Percentiles rank a stretch among this genome's conserved stretches.
Conservation (phyloP, 805 yeast genomes). For the Metschnikowia peoriensis region DNA sequence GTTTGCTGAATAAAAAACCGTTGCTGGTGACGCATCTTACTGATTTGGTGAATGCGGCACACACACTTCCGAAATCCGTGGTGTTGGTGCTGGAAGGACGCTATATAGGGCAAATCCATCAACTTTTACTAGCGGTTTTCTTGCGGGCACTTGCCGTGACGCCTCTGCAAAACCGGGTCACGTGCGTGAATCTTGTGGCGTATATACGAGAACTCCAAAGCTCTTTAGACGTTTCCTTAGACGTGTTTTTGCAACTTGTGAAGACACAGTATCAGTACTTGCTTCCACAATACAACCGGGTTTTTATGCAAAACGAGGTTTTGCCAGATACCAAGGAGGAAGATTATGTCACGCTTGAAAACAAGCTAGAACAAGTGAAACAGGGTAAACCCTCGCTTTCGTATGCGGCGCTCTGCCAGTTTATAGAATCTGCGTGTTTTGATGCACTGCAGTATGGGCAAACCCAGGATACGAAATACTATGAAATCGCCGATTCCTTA, state of each 20-base stretch:
- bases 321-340: neutral
- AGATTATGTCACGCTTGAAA: neutral
- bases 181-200: slow-evolving; percentile 2
- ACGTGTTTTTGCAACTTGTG: neutral
- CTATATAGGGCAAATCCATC: slow-evolving; percentile 2
- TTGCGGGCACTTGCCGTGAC: slow-evolving; percentile 1
- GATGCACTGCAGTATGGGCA: slow-evolving; percentile 8
- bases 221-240: neutral
- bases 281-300: slow-evolving; percentile 6
- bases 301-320: slow-evolving; percentile 1
- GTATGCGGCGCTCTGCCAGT: slow-evolving; percentile 22
- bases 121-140: slow-evolving; percentile 1
- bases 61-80: neutral
- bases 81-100: neutral
- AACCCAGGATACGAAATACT: slow-evolving; percentile 8
- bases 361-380: slow-evolving; percentile 12
- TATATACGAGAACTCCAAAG: neutral
- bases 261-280: neutral
- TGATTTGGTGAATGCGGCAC: neutral
- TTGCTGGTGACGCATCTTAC: slow-evolving; percentile 1
- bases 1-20: neutral
- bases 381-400: slow-evolving; percentile 22
- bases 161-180: neutral
- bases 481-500: slow-evolving; percentile 23
- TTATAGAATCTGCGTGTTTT: slow-evolving; percentile 21